These are phyloP conservation scores for Ganoderma multipileum DNA, from an alignment of 1,284 basidiomycete genomes.

Conservation along the genomic window DNA sequence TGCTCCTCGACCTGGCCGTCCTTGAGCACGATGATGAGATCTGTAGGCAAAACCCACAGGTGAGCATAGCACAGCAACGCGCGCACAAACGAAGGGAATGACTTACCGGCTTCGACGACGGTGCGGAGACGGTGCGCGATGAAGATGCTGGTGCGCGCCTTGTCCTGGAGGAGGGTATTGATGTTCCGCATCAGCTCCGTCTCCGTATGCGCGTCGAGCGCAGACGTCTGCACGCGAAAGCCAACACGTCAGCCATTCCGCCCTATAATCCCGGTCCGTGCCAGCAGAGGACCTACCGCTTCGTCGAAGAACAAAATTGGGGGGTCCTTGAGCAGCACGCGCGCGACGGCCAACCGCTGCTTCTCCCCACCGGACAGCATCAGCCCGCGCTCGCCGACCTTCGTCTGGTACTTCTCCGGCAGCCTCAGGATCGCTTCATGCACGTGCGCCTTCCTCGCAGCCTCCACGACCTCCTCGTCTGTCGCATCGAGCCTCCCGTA, in stretches of 20 bases:
- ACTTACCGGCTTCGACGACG: slow-evolving; percentile 84
- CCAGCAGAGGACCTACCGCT: slow-evolving; percentile 65
- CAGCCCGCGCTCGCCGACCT: slow-evolving; percentile 94
- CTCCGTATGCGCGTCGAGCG: slow-evolving; percentile 94
- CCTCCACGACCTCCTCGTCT: slow-evolving; percentile 84
- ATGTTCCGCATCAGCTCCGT: slow-evolving; percentile 96
- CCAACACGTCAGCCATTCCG: not conserved
- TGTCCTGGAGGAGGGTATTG: slow-evolving; percentile 78
- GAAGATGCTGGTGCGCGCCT: slow-evolving; percentile 91
- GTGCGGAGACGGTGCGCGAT: slow-evolving; percentile 94
- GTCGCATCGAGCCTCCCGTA: slow-evolving; percentile 91
- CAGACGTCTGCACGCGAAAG: slow-evolving; percentile 88
- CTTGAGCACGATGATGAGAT: slow-evolving; percentile 89
- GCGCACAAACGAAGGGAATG: not conserved
- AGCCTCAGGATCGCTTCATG: slow-evolving; percentile 82
- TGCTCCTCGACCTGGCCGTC: slow-evolving; percentile 89
- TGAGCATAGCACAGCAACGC: not conserved
- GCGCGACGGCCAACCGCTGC: slow-evolving; percentile 93
- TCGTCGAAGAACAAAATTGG: slow-evolving; percentile 98
- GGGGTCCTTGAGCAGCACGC: slow-evolving; percentile 93
- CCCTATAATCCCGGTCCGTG: too few species aligned
- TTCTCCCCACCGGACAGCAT: slow-evolving; percentile 99
- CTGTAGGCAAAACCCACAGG: slow-evolving; percentile 43
- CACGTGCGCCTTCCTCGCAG: slow-evolving; percentile 87
- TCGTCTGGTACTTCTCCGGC: slow-evolving; percentile 88